Evolutionary conservation across 768 basidiomycete genomes (phyloP), one percentile per base, ranked within the genome.

Genomic region (Boletus fagicola): DNA sequence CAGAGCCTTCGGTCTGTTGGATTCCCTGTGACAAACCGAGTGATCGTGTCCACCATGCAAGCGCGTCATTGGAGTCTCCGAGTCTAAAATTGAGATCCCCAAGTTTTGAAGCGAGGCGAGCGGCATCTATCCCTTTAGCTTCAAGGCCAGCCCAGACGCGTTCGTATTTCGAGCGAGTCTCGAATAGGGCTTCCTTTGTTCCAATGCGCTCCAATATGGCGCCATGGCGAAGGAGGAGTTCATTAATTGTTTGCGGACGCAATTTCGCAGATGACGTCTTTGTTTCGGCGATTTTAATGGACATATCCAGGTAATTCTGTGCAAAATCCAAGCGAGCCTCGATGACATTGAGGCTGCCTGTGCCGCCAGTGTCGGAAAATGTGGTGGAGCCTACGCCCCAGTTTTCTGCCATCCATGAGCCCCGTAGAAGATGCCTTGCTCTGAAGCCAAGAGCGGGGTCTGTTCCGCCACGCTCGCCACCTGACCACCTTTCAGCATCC

Each of bases 321-420:
- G 85, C 79, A 54, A 72, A 77, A 52, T 80, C 78, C 43, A 86
- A 71, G 45, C 79, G 76, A n/a, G 83, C 76, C 54, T 88, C 82
- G 35, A 85, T 72, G 58, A 78, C 70, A 43, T 76, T 75, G 58
- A 80, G 68, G 22, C 72, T 71, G 33, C 74, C 74, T 42, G 70
- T 67, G 28, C 74, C 71, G 10, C 69, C 73, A 20, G 66, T 71
- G 38, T 70, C 71, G 9, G 66, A 65, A 51, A 71, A 67, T n/a
- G 75, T 66, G 52, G 74, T 74, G 26, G 78, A 70, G 8, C 80
- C 81, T 11, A 76, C 74, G 18, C 83, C 84, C 85, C 88, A 88
- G 59, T 87, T 75, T 56, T 82, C 78, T 0, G 83, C 82, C 73
- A 86, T 84, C 88, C 88, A 92, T 13, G 89, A 87, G 31, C 80